phyloP scores from a whole-genome alignment of 2,329 filamentous ascomycete species.

The Microdochium paspali region DNA sequence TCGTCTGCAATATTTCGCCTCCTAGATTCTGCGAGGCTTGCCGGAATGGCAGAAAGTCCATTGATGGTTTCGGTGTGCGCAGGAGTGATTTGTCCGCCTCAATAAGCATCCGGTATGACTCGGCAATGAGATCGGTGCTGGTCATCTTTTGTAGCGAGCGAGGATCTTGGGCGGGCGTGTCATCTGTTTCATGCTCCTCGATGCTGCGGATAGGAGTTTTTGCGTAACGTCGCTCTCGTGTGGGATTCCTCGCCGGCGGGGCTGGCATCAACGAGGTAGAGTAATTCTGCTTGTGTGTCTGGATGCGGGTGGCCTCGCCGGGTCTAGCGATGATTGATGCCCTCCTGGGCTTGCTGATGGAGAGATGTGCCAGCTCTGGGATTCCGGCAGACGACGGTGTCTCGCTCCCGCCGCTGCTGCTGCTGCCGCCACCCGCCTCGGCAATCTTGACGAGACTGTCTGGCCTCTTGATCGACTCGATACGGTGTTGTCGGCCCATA shows the following conservation, averaged over 20 bases:
- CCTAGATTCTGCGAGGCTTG: slow-evolving; percentile 3
- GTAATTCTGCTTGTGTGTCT: slow-evolving; percentile 1
- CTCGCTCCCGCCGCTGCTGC: slow-evolving; percentile 9
- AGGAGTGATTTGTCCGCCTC: slow-evolving; percentile 26
- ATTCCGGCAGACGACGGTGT: slow-evolving; percentile 4
- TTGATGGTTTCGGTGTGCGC: slow-evolving; percentile 16
- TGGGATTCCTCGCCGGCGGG: neutral
- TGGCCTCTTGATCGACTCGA: slow-evolving; percentile 1
- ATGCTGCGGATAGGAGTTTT: slow-evolving; percentile 42
- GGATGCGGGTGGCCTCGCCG: slow-evolving; percentile 8
- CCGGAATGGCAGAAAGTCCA: slow-evolving; percentile 1
- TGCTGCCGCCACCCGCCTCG: slow-evolving; percentile 8
- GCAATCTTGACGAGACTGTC: slow-evolving; percentile 3
- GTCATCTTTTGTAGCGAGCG: slow-evolving; percentile 21
- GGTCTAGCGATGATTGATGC: neutral
- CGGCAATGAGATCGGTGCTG: slow-evolving; percentile 38
- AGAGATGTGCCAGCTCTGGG: slow-evolving; percentile 25
- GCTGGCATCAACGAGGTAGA: slow-evolving; percentile 11
- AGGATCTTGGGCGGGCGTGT: slow-evolving; percentile 11
- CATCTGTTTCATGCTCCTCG: slow-evolving; percentile 40
- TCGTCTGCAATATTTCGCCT: neutral
- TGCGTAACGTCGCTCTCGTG: slow-evolving; percentile 27
- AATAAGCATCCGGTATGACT: slow-evolving; percentile 38
- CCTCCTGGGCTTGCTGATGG: slow-evolving; percentile 11
- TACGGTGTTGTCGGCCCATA: neutral